phyloP scores from a whole-genome alignment of 305 asterid genomes.

The Fraxinus velutina region DNA sequence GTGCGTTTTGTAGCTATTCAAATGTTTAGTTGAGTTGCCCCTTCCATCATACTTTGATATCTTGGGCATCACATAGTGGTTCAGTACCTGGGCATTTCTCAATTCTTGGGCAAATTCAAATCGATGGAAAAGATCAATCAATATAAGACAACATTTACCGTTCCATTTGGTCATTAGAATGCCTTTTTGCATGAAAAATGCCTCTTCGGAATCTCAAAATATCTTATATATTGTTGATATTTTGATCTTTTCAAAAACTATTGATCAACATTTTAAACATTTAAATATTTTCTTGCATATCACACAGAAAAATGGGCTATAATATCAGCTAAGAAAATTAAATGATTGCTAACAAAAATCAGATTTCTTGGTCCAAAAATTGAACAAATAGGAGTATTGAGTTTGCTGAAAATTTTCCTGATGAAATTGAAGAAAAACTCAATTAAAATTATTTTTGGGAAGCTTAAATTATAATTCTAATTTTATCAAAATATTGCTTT shows the following conservation, averaged over 20 bases:
- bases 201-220: not conserved
- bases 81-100: too few species aligned
- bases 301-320: not conserved
- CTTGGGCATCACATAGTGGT: too few species aligned
- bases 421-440: not conserved
- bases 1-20: too few species aligned
- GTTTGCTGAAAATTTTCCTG: not conserved
- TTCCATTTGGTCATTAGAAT: not conserved
- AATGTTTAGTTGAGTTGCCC: too few species aligned
- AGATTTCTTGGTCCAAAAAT: not conserved
- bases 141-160: not conserved
- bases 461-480: not conserved
- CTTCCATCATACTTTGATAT: too few species aligned
- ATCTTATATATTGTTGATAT: not conserved
- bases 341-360: not conserved
- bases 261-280: not conserved
- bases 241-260: not conserved
- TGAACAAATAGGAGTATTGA: not conserved
- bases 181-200: not conserved
- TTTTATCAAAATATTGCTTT: not conserved
- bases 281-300: too few species aligned
- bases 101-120: too few species aligned
- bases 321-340: not conserved
- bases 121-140: not conserved
- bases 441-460: not conserved